Evolutionary conservation across 2,329 filamentous ascomycete genomes (phyloP).

Genomic region (Xylariaceae sp.): DNA sequence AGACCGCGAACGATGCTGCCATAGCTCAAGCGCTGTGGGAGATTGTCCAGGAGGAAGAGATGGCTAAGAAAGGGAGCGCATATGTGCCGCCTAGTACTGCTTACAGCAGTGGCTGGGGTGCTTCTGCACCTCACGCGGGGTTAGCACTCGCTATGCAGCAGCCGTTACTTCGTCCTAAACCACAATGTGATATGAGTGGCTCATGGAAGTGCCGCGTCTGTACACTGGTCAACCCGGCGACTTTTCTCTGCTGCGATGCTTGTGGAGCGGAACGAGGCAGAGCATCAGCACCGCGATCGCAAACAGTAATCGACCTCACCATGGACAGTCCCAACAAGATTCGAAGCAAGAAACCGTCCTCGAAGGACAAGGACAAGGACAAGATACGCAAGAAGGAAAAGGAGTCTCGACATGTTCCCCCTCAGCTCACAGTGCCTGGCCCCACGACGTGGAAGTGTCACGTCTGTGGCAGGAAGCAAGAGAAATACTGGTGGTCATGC

Average conservation of each 20-base stretch:
- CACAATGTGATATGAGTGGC: conserved; percentile 8
- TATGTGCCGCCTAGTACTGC: conserved; percentile 46
- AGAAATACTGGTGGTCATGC: conserved; percentile 54
- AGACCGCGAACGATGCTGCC: conserved; percentile 80
- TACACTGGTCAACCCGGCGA: conserved; percentile 50
- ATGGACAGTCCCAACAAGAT: conserved; percentile 7
- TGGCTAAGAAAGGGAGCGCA: conserved; percentile 47
- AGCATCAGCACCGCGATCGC: conserved; percentile 21
- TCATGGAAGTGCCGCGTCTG: conserved; percentile 52
- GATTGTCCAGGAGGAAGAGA: conserved; percentile 74
- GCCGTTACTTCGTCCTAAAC: conserved; percentile 7
- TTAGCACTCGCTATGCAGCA: conserved; percentile 19
- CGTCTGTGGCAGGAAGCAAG: conserved; percentile 47
- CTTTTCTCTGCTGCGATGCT: conserved; percentile 51
- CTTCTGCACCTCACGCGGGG: conserved; percentile 19
- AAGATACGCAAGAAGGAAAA: conserved; percentile 2
- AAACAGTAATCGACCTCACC: conserved; percentile 25
- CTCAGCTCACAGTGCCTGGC: conserved; percentile 14
- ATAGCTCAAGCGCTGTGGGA: conserved; percentile 84
- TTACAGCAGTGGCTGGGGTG: background rate
- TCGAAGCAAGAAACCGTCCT: conserved; percentile 13
- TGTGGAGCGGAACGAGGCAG: conserved; percentile 44
- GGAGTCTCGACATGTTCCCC: conserved; percentile 7
- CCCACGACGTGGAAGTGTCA: conserved; percentile 45
- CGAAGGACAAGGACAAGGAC: background rate